These are phyloP conservation scores for Cladophialophora immunda DNA, from an alignment of 2,329 filamentous ascomycete genomes.

Conservation along the genomic window DNA sequence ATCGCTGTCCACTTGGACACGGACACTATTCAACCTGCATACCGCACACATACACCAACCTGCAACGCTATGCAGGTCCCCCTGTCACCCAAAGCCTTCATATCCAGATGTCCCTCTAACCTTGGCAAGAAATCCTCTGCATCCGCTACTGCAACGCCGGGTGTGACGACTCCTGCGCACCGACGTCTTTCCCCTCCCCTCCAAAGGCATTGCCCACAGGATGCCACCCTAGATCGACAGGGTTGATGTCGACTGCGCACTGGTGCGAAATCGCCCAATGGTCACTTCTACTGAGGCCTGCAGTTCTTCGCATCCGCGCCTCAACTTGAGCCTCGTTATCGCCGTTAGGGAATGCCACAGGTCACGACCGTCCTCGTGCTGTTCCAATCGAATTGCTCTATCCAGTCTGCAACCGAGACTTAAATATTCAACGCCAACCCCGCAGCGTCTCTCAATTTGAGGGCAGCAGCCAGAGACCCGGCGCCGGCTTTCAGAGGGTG, in stretches of 20 bases:
- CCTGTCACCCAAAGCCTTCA: not conserved
- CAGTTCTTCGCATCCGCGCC: not conserved
- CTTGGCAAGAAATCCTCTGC: not conserved
- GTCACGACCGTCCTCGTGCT: not conserved
- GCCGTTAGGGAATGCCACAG: not conserved
- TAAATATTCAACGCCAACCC: not conserved
- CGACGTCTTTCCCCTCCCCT: not conserved
- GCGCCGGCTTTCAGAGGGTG: not conserved
- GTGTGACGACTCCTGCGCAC: not conserved
- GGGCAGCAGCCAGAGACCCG: not conserved
- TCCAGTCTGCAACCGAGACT: not conserved
- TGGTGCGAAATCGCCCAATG: not conserved
- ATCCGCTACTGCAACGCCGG: constrained; percentile 5
- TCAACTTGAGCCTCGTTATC: not conserved
- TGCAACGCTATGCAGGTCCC: constrained; percentile 3
- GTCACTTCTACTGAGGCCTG: not conserved
- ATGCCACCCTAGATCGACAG: not conserved
- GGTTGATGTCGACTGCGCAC: not conserved
- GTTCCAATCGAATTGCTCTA: not conserved
- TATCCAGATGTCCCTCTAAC: not conserved
- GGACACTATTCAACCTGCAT: constrained; percentile 1
- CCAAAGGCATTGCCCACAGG: not conserved
- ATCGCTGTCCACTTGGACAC: not conserved
- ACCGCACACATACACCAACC: not conserved
- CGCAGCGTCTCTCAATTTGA: not conserved